These are phyloP conservation scores for Penicilliopsis zonata DNA, from an alignment of 495 filamentous ascomycete genomes.

Conservation along the genomic window DNA sequence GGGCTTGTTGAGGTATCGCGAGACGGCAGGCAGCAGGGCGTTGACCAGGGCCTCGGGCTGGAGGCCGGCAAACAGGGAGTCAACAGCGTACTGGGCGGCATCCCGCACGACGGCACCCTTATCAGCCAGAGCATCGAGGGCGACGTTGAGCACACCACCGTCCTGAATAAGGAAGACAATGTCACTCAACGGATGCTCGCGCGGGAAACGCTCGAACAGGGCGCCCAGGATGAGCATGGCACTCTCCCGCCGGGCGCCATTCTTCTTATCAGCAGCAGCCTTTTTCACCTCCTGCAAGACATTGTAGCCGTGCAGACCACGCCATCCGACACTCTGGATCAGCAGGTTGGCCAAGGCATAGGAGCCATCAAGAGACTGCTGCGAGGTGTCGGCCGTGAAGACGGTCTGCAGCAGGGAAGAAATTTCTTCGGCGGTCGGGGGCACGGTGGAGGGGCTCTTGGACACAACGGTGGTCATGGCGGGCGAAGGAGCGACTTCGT, in stretches of 20 bases:
- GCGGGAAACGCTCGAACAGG: conserved; percentile 79
- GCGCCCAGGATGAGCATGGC: conserved; percentile 93
- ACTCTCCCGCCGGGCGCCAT: conserved; percentile 71
- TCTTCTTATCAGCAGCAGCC: conserved; percentile 90
- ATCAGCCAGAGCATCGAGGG: conserved; percentile 79
- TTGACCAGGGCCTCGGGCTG: conserved; percentile 70
- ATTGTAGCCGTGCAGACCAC: conserved; percentile 63
- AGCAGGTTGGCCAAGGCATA: conserved; percentile 75
- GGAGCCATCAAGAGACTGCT: conserved; percentile 73
- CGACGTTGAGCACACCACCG: conserved; percentile 56
- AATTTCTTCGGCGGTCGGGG: conserved; percentile 63
- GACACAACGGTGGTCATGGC: conserved; percentile 49
- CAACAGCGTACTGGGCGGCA: conserved; percentile 85
- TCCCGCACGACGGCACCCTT: conserved; percentile 84
- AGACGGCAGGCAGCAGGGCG: conserved; percentile 62
- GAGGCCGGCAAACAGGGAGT: conserved; percentile 71
- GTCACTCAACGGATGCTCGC: conserved; percentile 66
- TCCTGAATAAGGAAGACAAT: conserved; percentile 69
- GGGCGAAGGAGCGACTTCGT: conserved; percentile 44
- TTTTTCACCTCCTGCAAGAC: conserved; percentile 62
- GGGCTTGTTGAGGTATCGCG: conserved; percentile 61
- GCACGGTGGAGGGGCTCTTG: conserved; percentile 36
- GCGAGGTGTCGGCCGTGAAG: conserved; percentile 71
- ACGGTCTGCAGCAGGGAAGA: conserved; percentile 58
- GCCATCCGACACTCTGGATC: conserved; percentile 64